phyloP scores from a whole-genome alignment of 257 asterid genomes.

The Nemophila menziesii region DNA sequence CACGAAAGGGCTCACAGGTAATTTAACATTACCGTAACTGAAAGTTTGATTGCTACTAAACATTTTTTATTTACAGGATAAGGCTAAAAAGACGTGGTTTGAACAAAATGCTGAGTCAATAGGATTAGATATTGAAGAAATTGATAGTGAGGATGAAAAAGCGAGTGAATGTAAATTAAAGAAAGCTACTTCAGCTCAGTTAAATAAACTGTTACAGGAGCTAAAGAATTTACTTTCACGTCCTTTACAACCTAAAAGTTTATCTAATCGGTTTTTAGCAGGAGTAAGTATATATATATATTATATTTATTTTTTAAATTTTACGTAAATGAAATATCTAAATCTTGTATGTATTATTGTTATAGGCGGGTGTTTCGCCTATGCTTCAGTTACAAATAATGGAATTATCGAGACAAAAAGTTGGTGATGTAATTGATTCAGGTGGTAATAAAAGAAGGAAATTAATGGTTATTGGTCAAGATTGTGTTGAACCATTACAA shows the following conservation, averaged over 20 bases:
- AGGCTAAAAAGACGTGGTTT: constrained; percentile 78
- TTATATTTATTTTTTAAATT: too few relatives aligned
- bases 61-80: constrained; percentile 38
- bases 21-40: background rate
- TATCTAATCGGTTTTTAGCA: constrained; percentile 73
- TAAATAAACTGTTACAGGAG: constrained; percentile 76
- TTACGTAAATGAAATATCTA: background rate
- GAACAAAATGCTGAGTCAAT: constrained; percentile 71
- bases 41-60: too few relatives aligned
- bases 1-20: constrained; percentile 78
- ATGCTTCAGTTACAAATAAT: constrained; percentile 70
- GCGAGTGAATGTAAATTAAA: constrained; percentile 51
- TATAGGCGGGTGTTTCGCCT: constrained; percentile 82
- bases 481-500: constrained; percentile 86
- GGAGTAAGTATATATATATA: constrained; percentile 45
- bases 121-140: constrained; percentile 64
- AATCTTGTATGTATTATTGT: constrained; percentile 3
- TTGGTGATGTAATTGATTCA: constrained; percentile 18
- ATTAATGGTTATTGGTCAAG: constrained; percentile 81
- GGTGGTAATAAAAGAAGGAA: constrained; percentile 42
- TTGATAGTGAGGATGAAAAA: constrained; percentile 86
- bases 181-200: constrained; percentile 53
- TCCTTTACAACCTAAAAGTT: constrained; percentile 77
- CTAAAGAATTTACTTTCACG: constrained; percentile 52
- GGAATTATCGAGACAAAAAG: constrained; percentile 49